These are phyloP conservation scores for Phlebopus sp. DNA, from an alignment of 1,284 basidiomycete genomes.

Conservation along the genomic window DNA sequence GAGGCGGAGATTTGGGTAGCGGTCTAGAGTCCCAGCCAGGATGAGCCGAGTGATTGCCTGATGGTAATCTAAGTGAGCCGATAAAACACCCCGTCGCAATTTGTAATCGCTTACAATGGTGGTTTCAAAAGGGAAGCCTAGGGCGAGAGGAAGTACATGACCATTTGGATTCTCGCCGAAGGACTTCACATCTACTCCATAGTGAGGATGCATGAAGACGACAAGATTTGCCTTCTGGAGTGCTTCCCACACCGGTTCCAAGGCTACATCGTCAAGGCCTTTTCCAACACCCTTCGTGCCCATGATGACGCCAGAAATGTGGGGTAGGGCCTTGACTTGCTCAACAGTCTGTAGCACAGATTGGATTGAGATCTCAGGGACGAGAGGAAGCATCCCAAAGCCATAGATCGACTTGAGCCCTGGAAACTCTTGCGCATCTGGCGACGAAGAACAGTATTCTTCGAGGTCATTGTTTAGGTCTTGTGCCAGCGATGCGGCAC, in stretches of 20 bases:
- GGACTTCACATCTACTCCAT: constrained; percentile 63
- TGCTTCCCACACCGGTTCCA: constrained; percentile 78
- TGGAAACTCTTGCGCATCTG: constrained; percentile 33
- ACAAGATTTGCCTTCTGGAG: constrained; percentile 66
- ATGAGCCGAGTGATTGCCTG: constrained; percentile 80
- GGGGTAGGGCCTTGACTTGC: constrained; percentile 62
- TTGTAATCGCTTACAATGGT: constrained; percentile 57
- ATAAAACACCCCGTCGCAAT: background rate
- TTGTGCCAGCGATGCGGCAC: constrained; percentile 62
- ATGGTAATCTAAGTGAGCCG: constrained; percentile 4
- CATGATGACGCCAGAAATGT: constrained; percentile 79
- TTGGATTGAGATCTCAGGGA: constrained; percentile 54
- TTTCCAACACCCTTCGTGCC: constrained; percentile 76
- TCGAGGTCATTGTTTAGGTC: constrained; percentile 78
- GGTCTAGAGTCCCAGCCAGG: constrained; percentile 76
- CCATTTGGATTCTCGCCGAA: constrained; percentile 80
- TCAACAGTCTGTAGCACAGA: constrained; percentile 61
- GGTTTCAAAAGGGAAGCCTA: constrained; percentile 88
- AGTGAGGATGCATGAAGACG: constrained; percentile 82
- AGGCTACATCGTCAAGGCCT: constrained; percentile 72
- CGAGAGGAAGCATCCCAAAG: constrained; percentile 82
- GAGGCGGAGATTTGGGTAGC: constrained; percentile 68
- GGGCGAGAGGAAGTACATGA: constrained; percentile 79
- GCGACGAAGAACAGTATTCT: constrained; percentile 67
- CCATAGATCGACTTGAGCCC: constrained; percentile 67